These are phyloP conservation scores for Mentha longifolia DNA, from an alignment of 257 asterid genomes.

Conservation along the genomic window DNA sequence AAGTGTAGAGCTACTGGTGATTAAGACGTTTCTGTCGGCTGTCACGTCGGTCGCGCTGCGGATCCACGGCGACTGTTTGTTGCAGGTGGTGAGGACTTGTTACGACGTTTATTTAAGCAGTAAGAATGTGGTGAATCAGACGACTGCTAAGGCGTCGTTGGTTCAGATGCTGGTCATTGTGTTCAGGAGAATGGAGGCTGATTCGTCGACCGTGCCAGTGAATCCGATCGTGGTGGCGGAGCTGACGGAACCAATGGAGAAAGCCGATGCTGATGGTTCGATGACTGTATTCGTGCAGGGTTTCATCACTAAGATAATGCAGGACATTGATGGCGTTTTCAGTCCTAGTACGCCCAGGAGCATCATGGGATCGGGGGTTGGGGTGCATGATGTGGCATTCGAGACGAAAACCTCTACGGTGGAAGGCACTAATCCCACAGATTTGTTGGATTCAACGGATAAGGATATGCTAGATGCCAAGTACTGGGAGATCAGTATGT, in stretches of 20 bases:
- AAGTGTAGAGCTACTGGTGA: constrained; percentile 72
- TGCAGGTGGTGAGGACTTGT: constrained; percentile 90
- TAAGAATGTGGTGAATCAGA: constrained; percentile 93
- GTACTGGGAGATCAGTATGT: constrained; percentile 99
- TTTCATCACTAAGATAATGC: constrained; percentile 82
- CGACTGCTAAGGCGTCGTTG: constrained; percentile 97
- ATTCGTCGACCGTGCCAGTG: constrained; percentile 85
- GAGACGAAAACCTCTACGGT: constrained; percentile 92
- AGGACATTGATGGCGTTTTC: constrained; percentile 94
- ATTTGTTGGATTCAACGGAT: constrained; percentile 96
- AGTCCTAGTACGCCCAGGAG: constrained; percentile 75
- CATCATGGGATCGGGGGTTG: constrained; percentile 46
- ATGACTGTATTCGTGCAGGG: constrained; percentile 95
- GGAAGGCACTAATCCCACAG: constrained; percentile 96
- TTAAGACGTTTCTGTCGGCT: constrained; percentile 82
- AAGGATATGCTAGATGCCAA: constrained; percentile 99
- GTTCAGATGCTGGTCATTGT: constrained; percentile 97
- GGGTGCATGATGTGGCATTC: constrained; percentile 94
- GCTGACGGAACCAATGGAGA: constrained; percentile 86
- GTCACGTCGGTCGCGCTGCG: constrained; percentile 84
- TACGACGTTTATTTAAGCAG: constrained; percentile 86
- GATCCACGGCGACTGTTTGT: constrained; percentile 88
- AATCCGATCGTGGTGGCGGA: constrained; percentile 98
- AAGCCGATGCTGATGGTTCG: constrained; percentile 77
- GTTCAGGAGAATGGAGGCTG: constrained; percentile 99